Percentiles rank a stretch among this genome's conserved stretches.
phyloP scores from a whole-genome alignment of 768 basidiomycete genomes.

The Suillus cothurnatus region DNA sequence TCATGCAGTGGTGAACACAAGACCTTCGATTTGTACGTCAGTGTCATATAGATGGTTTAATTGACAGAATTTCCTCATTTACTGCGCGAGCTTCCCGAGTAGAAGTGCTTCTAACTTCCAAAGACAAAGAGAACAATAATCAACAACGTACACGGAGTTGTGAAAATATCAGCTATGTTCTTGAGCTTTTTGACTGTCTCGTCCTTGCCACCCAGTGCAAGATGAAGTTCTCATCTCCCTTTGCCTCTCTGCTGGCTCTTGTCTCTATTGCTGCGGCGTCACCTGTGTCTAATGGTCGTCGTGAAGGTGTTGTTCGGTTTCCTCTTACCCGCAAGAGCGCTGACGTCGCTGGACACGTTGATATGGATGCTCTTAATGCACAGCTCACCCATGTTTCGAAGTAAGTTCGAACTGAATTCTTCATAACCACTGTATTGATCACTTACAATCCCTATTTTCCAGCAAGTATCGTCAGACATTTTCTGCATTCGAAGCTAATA shows the following conservation, averaged over 20 bases:
- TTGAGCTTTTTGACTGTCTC: background rate
- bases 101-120: background rate
- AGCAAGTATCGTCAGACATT: conserved; percentile 2
- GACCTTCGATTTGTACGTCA: background rate
- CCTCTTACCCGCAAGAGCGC: background rate
- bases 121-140: background rate
- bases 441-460: background rate
- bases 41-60: background rate
- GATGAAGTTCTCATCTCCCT: background rate
- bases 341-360: background rate
- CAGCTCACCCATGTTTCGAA: background rate
- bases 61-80: background rate
- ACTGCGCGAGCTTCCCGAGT: background rate
- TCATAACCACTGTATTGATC: background rate
- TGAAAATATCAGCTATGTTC: background rate
- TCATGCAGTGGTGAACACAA: background rate
- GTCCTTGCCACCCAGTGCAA: background rate
- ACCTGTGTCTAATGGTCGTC: background rate
- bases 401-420: background rate
- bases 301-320: background rate
- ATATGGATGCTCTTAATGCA: background rate
- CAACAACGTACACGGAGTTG: background rate
- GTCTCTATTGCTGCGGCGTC: background rate
- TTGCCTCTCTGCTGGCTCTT: background rate
- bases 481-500: conserved; percentile 52